A percentile compares a stretch with the other conserved stretches of the same genome.
Evolutionary conservation across 2,329 filamentous ascomycete genomes (phyloP).

Genomic region (Talaromyces sp.): DNA sequence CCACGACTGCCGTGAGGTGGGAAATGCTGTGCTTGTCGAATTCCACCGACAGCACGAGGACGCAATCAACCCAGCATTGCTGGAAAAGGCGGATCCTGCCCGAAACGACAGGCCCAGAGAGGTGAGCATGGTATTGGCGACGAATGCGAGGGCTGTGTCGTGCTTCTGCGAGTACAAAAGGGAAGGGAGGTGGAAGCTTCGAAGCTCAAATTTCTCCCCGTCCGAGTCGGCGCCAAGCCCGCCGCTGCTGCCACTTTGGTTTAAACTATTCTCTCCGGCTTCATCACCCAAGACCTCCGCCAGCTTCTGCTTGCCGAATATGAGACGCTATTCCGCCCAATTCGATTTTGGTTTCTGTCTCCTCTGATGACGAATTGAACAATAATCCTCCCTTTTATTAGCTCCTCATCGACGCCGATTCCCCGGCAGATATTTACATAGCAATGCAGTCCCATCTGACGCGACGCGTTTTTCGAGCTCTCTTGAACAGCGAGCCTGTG

Average conservation of each 20-base stretch:
- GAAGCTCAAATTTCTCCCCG: constrained; percentile 9
- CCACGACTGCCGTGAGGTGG: background rate
- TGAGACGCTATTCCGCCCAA: background rate
- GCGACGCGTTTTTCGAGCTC: constrained; percentile 40
- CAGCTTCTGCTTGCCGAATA: background rate
- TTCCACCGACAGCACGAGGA: constrained; percentile 9
- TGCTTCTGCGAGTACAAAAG: background rate
- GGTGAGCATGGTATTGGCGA: background rate
- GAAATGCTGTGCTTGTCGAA: constrained; percentile 6
- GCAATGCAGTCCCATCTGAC: constrained; percentile 41
- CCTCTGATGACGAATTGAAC: background rate
- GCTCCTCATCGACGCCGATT: background rate
- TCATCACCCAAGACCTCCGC: background rate
- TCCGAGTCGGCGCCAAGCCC: constrained; percentile 8
- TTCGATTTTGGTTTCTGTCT: background rate
- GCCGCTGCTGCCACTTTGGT: background rate
- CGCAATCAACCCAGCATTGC: background rate
- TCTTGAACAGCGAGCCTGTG: constrained; percentile 42
- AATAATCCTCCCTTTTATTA: background rate
- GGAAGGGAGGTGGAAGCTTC: background rate
- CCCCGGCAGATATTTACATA: background rate
- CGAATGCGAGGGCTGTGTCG: background rate
- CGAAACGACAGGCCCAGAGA: constrained; percentile 6
- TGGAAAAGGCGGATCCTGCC: constrained; percentile 1
- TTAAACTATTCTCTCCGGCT: background rate